Conservation (phyloP, 2,329 filamentous ascomycete species). For the Fusarium continuum region DNA sequence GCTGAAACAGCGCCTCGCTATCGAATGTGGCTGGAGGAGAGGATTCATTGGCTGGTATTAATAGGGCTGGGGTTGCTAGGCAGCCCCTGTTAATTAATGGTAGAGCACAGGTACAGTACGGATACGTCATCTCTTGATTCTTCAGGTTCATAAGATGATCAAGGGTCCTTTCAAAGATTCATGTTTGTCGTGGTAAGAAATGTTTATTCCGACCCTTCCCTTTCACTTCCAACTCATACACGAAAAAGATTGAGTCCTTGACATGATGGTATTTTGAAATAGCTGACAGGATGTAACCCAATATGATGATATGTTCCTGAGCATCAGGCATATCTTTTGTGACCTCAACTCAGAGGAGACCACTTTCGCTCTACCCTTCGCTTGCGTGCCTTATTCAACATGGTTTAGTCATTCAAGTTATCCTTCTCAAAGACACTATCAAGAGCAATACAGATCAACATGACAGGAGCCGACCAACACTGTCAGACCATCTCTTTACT, state of each 20-base stretch:
- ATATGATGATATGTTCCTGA: constrained; percentile 32
- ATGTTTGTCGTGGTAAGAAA: no score
- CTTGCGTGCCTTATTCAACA: neutral
- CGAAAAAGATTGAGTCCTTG: neutral
- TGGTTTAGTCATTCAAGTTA: neutral
- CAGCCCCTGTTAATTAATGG: constrained; percentile 33
- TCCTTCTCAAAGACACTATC: neutral
- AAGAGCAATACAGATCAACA: neutral
- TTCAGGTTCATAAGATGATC: neutral
- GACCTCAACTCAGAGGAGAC: neutral
- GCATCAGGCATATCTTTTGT: constrained; percentile 26
- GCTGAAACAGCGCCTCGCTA: constrained; percentile 43
- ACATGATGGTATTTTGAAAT: neutral
- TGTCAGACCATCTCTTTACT: neutral
- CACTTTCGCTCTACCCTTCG: neutral
- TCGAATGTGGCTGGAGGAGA: constrained; percentile 39
- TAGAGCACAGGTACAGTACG: no score
- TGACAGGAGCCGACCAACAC: neutral
- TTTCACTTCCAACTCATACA: no score
- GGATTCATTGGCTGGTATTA: constrained; percentile 37
- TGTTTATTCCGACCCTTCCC: neutral
- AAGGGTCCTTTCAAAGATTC: neutral
- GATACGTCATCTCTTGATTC: constrained; percentile 35
- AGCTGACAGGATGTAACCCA: neutral
- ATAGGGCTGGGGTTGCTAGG: constrained; percentile 32